Evolutionary conservation across 495 filamentous ascomycete species (phyloP).

Genomic region (Parachaetomium inaequale): DNA sequence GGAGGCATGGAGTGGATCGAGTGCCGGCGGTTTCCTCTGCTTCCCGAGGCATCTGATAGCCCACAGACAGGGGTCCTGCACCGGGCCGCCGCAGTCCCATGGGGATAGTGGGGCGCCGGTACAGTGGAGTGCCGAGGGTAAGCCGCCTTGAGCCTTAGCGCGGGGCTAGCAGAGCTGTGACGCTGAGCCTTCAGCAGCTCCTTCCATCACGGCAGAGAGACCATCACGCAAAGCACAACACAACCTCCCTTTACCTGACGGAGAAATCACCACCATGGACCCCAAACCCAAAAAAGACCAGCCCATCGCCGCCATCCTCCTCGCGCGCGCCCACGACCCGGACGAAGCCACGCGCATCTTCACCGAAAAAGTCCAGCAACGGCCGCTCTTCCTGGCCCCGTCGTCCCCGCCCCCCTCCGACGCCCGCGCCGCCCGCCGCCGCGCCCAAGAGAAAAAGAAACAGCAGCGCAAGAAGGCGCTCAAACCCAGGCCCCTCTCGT

Average conservation of each 20-base stretch:
- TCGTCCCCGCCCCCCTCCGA: slow-evolving; percentile 61
- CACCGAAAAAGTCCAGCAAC: slow-evolving; percentile 74
- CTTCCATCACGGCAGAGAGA: neutral
- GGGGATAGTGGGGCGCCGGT: neutral
- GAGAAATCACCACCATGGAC: slow-evolving; percentile 17
- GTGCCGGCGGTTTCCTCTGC: neutral
- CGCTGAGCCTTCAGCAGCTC: no score
- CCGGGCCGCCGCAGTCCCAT: neutral
- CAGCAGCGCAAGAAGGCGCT: slow-evolving; percentile 54
- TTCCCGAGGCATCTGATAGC: neutral
- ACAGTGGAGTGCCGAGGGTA: neutral
- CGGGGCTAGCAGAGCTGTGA: no score
- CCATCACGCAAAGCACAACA: no score
- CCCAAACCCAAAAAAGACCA: slow-evolving; percentile 26
- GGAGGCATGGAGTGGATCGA: no score
- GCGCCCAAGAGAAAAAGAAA: slow-evolving; percentile 51
- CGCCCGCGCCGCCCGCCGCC: slow-evolving; percentile 62
- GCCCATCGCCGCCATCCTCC: slow-evolving; percentile 61
- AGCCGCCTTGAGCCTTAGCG: no score
- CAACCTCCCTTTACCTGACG: neutral
- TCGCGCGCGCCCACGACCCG: slow-evolving; percentile 70
- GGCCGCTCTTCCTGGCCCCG: slow-evolving; percentile 74
- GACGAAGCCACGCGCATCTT: slow-evolving; percentile 65
- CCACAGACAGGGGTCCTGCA: neutral
- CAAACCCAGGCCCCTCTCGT: slow-evolving; percentile 74